Base-by-base conservation (phyloP, 1,139 yeast species). In the Lodderomyces margitis region DNA sequence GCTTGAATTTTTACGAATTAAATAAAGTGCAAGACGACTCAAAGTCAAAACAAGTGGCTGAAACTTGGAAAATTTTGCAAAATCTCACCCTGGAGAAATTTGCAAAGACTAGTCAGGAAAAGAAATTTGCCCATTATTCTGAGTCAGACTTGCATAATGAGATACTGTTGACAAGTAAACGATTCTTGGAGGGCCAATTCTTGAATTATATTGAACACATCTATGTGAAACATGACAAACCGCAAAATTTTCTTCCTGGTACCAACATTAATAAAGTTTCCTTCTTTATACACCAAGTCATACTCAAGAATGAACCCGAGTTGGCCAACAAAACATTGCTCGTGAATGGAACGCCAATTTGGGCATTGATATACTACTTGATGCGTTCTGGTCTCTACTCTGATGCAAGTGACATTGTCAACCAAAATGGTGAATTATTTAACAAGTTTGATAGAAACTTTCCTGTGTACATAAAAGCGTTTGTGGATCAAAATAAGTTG, bases 321-420 rank as follows among this genome's bases (percentile, higher is more conserved):
- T 55, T 63, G 36, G 51, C 56, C 42, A 61, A 60, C 20, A 64
- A 63, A 41, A 71, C 76, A 1, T 57, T 71, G 40, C 59, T 55
- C 44, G 81, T 88, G 20, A 91, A 92, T 61, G 91, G 91, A 10
- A 71, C 79, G 1, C 98, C 98, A 4, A 78, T 92, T 16, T 92
- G 98, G 98, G 96, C 96, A 0, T 67, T 89, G 40, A 66, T 92
- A 5, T 94, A 85, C 58, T 91, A 87, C 61, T 70, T 92, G 51
- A 62, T 92, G 43, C 81, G 98, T 55, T 81, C 92, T 6, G 98
- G 98, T 2, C 78, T 85, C 51, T 68, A 79, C 47, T 67, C 78
- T 33, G 98, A 91, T 49, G 96, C 96, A 0, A 67, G 85, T 34
- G 67, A 65, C 21, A 58, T 70, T 39, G 65, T 70, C 3, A 45